These are phyloP conservation scores for Boletus speciosus DNA, from an alignment of 768 basidiomycete genomes.

Conservation along the genomic window DNA sequence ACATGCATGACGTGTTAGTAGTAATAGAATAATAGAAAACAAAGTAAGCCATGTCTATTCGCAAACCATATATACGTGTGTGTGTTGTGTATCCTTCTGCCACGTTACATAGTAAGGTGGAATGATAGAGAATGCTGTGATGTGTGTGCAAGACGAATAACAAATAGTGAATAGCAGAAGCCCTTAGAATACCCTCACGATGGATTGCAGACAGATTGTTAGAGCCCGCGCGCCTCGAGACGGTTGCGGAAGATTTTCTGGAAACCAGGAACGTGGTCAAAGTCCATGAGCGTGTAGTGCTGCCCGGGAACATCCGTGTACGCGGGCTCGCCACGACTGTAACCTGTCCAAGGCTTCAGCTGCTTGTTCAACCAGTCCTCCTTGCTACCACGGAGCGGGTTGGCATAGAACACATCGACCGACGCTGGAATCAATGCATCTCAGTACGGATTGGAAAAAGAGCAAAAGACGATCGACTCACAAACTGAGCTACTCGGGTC, in stretches of 20 bases:
- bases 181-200: neutral
- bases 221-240: constrained; percentile 28
- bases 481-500: constrained; percentile 18
- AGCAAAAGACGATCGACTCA: neutral
- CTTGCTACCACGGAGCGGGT: constrained; percentile 26
- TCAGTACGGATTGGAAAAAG: neutral
- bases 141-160: neutral
- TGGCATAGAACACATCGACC: constrained; percentile 28
- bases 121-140: neutral
- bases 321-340: constrained; percentile 21
- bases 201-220: neutral
- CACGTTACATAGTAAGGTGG: neutral
- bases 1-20: neutral
- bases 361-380: constrained; percentile 29
- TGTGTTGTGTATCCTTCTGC: neutral
- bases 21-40: no score
- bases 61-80: neutral
- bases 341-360: constrained; percentile 25
- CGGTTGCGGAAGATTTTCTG: constrained; percentile 28
- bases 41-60: neutral
- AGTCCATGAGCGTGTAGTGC: constrained; percentile 32
- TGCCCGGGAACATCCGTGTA: constrained; percentile 28
- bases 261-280: constrained; percentile 29
- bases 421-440: constrained; percentile 3
- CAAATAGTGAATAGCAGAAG: neutral